Percentiles rank a stretch among this genome's conserved stretches.
Evolutionary conservation across 2,329 filamentous ascomycete genomes (phyloP).

Genomic region (Chaetomiaceae sp.): DNA sequence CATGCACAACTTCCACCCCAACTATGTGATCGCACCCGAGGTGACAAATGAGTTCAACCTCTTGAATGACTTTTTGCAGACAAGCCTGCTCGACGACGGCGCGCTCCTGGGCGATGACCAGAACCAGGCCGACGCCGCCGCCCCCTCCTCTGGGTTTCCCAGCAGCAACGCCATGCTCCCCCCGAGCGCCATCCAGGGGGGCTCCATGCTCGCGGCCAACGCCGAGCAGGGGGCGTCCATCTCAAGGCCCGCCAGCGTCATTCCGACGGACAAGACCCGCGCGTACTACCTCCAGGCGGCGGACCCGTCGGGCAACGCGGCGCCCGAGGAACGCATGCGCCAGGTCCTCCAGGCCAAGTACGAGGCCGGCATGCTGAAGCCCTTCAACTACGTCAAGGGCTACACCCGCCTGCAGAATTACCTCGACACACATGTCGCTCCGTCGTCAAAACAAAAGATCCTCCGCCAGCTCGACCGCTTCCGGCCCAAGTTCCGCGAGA

Average conservation of each 20-base stretch:
- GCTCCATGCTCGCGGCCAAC: conserved; percentile 46
- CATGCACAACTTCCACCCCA: conserved; percentile 89
- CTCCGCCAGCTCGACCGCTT: conserved; percentile 87
- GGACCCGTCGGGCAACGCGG: conserved; percentile 79
- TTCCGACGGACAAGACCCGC: conserved; percentile 64
- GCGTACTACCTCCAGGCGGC: conserved; percentile 98
- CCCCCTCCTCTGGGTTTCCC: conserved; percentile 39
- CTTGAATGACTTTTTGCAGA: conserved; percentile 93
- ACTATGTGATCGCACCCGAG: conserved; percentile 89
- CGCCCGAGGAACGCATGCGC: conserved; percentile 91
- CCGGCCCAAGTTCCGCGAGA: conserved; percentile 90
- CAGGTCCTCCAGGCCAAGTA: conserved; percentile 93
- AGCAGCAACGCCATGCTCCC: conserved; percentile 30
- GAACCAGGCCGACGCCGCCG: conserved; percentile 43
- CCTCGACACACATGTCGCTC: conserved; percentile 82
- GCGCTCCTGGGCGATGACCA: conserved; percentile 66
- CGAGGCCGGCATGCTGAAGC: conserved; percentile 87
- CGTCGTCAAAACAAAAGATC: conserved; percentile 82
- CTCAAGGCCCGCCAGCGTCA: conserved; percentile 55
- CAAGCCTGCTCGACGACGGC: conserved; percentile 80
- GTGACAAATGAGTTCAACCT: conserved; percentile 96
- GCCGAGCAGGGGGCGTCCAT: conserved; percentile 50
- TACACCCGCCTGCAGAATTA: conserved; percentile 87
- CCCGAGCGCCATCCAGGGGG: conserved; percentile 34
- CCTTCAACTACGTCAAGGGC: conserved; percentile 97